These are phyloP conservation scores for Ganoderma resinaceum DNA, from an alignment of 1,284 basidiomycete genomes.

Conservation along the genomic window DNA sequence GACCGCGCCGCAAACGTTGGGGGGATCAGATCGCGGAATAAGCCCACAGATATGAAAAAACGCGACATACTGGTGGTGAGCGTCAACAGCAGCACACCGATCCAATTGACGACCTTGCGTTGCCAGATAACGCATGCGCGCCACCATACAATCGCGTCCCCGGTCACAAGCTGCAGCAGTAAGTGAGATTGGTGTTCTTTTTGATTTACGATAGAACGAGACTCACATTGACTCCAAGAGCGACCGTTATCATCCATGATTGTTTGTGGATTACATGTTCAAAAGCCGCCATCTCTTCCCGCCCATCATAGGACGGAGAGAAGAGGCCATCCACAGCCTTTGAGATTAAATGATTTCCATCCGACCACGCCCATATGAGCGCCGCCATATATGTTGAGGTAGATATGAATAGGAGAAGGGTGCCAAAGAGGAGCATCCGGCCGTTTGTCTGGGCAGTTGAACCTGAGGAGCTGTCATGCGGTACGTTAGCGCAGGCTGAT, in stretches of 20 bases:
- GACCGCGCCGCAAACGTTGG: not conserved
- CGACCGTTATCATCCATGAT: slow-evolving; percentile 2
- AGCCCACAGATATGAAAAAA: not conserved
- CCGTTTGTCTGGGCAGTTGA: not conserved
- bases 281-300: no score
- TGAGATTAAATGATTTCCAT: not conserved
- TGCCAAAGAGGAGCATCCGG: not conserved
- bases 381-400: not conserved
- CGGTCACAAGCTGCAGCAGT: not conserved
- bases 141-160: slow-evolving; percentile 5
- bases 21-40: not conserved
- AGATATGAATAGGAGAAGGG: not conserved
- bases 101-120: not conserved
- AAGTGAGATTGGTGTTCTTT: not conserved
- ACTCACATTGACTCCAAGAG: not conserved
- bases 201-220: not conserved
- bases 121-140: not conserved
- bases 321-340: not conserved
- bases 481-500: not conserved
- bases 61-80: not conserved
- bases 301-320: not conserved
- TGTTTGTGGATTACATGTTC: not conserved
- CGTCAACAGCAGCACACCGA: not conserved
- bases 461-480: not conserved
- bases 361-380: not conserved